Evolutionary conservation across 2,329 filamentous ascomycete genomes (phyloP).

Genomic region (Alternaria gaisen): DNA sequence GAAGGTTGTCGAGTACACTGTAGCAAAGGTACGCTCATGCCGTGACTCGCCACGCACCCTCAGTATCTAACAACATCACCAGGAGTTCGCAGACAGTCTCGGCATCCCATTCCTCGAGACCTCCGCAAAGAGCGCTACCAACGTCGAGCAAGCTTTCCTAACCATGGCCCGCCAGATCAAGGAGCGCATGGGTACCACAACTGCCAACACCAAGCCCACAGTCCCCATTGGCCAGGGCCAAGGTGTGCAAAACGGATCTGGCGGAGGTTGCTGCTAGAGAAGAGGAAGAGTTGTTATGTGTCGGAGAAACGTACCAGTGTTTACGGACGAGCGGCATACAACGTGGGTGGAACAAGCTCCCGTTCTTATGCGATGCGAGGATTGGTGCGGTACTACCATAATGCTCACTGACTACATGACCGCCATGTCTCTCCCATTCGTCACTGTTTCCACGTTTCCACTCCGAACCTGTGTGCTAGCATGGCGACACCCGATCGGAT

Average conservation of each 20-base stretch:
- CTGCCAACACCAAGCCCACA: conserved; percentile 97
- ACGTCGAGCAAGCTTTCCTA: conserved; percentile 99
- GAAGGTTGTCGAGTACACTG: conserved; percentile 99
- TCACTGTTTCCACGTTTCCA: conserved; percentile 32
- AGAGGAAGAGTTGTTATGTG: conserved; percentile 13
- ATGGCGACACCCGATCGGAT: conserved; percentile 35
- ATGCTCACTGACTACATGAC: conserved; percentile 39
- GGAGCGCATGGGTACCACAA: conserved; percentile 98
- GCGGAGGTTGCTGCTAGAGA: conserved; percentile 87
- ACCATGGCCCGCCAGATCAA: conserved; percentile 99
- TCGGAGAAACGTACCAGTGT: conserved; percentile 23
- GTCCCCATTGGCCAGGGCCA: conserved; percentile 96
- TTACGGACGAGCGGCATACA: conserved; percentile 31
- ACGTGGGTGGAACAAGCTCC: conserved; percentile 40
- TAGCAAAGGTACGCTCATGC: conserved; percentile 83
- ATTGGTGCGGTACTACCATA: conserved; percentile 34
- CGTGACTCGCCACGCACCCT: background rate
- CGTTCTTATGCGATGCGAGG: conserved; percentile 31
- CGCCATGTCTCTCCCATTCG: conserved; percentile 25
- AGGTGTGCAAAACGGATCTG: conserved; percentile 87
- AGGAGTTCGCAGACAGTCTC: conserved; percentile 99
- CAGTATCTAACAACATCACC: conserved; percentile 30
- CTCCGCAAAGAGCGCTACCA: conserved; percentile 98
- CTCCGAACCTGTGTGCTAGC: conserved; percentile 31
- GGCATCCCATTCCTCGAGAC: conserved; percentile 99